These are phyloP conservation scores for Hippophae tibetana DNA, from an alignment of 306 rosid species.

Conservation along the genomic window DNA sequence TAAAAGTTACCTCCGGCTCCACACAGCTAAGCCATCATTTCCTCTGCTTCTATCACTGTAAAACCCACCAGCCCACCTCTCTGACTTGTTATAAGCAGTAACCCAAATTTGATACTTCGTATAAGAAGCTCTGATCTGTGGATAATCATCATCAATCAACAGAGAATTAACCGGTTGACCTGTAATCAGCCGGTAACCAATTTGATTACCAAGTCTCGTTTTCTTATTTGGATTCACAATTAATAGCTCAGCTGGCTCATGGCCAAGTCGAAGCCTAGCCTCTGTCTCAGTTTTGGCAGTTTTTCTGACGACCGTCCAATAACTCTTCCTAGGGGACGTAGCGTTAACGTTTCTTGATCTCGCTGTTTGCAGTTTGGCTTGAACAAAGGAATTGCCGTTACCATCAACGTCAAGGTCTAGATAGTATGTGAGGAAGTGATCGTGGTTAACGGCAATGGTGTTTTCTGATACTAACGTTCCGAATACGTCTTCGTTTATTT, in stretches of 20 bases:
- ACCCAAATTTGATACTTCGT: constrained; percentile 74
- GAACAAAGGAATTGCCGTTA: constrained; percentile 50
- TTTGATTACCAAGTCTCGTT: constrained; percentile 54
- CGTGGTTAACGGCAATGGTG: constrained; percentile 61
- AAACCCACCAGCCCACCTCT: constrained; percentile 78
- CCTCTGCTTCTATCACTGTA: constrained; percentile 74
- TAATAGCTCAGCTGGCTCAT: constrained; percentile 50
- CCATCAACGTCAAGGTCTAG: constrained; percentile 78
- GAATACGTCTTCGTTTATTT: constrained; percentile 30
- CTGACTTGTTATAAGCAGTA: constrained; percentile 69
- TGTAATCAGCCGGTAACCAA: constrained; percentile 63
- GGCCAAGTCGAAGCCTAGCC: constrained; percentile 45
- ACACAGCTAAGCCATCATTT: constrained; percentile 71
- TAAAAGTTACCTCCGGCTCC: constrained; percentile 57
- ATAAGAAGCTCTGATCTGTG: constrained; percentile 59
- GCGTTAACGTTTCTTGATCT: constrained; percentile 11
- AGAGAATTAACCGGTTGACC: constrained; percentile 48
- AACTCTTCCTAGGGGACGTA: constrained; percentile 58
- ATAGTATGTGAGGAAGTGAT: constrained; percentile 59
- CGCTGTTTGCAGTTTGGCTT: constrained; percentile 34
- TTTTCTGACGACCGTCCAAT: constrained; percentile 56
- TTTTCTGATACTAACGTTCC: constrained; percentile 66
- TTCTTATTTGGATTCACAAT: constrained; percentile 54
- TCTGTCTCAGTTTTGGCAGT: constrained; percentile 53
- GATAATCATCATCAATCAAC: constrained; percentile 58